Evolutionary conservation across 2,329 filamentous ascomycete species (phyloP), one percentile per base, ranked within the genome.

Genomic region (Podosphaera leucotricha): DNA sequence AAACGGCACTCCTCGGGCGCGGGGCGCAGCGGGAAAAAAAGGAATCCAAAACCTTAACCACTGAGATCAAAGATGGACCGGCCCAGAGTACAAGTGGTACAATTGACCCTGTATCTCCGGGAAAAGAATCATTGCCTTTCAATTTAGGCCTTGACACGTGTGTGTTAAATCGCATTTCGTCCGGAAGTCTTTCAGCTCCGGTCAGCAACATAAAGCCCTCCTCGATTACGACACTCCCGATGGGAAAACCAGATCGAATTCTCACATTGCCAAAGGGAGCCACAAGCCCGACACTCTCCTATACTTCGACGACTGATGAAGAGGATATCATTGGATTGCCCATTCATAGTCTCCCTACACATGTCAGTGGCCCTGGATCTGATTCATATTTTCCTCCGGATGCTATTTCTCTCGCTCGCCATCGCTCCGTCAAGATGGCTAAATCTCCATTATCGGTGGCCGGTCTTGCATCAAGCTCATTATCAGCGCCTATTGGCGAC

Each of bases 1-100:
- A 93, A 61, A 83, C 82, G 10, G 85, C 84, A 21, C 66, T 93
- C 41, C 67, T 93, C 16, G 82, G 83, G 15, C 79, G 80, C 49
- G 77, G 78, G 48, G 72, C 68, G 44, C 75, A 71, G 58, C 67
- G 71, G 47, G 74, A 72, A 52, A 67, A 62, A 54, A 70, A 63
- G 50, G 74, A 75, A 45, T 61, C 60, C 45, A 70, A 64, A 44
- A 44, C 46, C 20, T 47, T 49, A 15, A 49, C 55, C 53, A 44
- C 57, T 49, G 50, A 61, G 48, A 51, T 60, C 49, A 46, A 53
- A 57, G 47, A 50, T 36, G 42, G 18, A 4, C 20, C 16, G 28
- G 22, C 39, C 3, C 50, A 55, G 37, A 45, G 45, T 24, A 33
- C 47, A 11, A 21, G 20, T n/a, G 28, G n/a, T 18, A 2, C 22